Evolutionary conservation across 1,284 basidiomycete genomes (phyloP).

Genomic region (Athelia sp.): DNA sequence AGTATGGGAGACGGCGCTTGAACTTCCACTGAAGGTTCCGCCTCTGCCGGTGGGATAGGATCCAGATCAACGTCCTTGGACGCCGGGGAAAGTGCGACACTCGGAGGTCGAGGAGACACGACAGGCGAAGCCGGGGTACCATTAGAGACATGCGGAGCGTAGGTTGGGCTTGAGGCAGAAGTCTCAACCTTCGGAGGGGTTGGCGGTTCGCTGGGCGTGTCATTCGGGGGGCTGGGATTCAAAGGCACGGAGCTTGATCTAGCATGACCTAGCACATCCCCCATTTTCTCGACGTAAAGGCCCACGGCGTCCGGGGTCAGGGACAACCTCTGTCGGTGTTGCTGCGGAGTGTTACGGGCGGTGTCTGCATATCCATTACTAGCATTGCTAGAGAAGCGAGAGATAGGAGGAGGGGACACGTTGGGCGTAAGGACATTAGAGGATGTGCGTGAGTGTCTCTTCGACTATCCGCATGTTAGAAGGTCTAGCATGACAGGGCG

Average conservation of each 20-base stretch:
- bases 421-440: constrained; percentile 34
- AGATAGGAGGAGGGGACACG: constrained; percentile 22
- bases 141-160: no score
- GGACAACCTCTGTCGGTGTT: background rate
- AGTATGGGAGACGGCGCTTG: no score
- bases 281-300: constrained; percentile 10
- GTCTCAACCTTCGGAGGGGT: background rate
- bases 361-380: background rate
- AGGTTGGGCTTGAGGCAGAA: no score
- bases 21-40: no score
- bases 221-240: background rate
- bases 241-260: background rate
- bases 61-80: no score
- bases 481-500: constrained; percentile 3
- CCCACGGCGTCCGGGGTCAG: background rate
- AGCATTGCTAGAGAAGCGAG: constrained; percentile 21
- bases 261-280: constrained; percentile 13
- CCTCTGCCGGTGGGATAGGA: no score
- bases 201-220: background rate
- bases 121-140: no score
- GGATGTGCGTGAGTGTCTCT: constrained; percentile 59
- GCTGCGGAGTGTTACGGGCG: background rate
- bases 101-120: no score
- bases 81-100: no score
- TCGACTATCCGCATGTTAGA: constrained; percentile 41